phyloP scores from a whole-genome alignment of 441 rosid genomes.

The Pelargonium citronellum region DNA sequence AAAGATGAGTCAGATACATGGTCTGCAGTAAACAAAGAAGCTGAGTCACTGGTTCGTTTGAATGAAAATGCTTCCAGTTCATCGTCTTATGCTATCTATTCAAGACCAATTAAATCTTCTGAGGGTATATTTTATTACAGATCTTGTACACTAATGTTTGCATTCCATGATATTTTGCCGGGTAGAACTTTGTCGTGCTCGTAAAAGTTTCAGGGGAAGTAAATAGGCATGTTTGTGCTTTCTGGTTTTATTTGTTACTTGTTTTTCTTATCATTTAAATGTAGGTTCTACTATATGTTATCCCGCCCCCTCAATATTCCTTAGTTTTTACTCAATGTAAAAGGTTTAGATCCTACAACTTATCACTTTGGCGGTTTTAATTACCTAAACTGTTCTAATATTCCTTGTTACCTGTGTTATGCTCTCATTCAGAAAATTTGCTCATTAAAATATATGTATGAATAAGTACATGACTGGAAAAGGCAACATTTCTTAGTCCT shows the following conservation, averaged over 20 bases:
- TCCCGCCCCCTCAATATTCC: neutral
- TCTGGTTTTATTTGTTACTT: constrained; percentile 1
- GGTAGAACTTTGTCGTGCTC: neutral
- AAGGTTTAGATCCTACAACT: neutral
- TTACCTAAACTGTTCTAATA: neutral
- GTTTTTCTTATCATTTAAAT: neutral
- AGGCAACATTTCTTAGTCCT: neutral
- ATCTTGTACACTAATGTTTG: constrained; percentile 9
- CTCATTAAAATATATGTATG: neutral
- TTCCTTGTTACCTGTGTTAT: neutral
- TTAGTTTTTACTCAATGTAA: neutral
- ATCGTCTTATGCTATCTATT: constrained; percentile 31
- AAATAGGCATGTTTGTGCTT: constrained; percentile 7
- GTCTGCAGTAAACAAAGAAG: constrained; percentile 40
- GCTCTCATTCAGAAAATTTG: neutral
- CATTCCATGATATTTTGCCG: constrained; percentile 10
- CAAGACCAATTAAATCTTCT: constrained; percentile 35
- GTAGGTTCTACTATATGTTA: neutral
- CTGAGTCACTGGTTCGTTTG: constrained; percentile 31
- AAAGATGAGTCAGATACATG: constrained; percentile 27
- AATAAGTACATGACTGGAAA: constrained; percentile 1
- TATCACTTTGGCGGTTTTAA: neutral
- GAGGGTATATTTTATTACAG: constrained; percentile 37
- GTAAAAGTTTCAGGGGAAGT: neutral
- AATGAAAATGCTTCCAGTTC: constrained; percentile 36